Percentiles rank a stretch among this genome's conserved stretches.
Evolutionary conservation across 331 rosid genomes (phyloP).

Genomic region (Telfairia occidentalis): DNA sequence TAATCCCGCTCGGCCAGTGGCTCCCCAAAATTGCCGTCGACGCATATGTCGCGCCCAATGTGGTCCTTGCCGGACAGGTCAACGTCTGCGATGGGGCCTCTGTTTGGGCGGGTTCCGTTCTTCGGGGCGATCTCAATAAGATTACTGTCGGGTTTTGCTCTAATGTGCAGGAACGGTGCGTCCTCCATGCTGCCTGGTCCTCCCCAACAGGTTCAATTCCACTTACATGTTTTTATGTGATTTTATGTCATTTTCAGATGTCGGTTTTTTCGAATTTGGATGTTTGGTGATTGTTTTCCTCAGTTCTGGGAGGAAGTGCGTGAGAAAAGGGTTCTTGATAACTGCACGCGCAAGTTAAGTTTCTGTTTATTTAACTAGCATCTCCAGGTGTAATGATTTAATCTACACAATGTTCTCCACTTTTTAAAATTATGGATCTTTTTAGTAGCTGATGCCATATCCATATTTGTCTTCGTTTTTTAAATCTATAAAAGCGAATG

Average conservation of each 20-base stretch:
- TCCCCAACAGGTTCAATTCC: conserved; percentile 70
- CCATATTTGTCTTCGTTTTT: neutral
- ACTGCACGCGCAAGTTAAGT: neutral
- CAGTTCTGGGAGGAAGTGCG: neutral
- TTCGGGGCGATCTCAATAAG: conserved; percentile 96
- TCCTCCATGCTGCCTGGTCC: conserved; percentile 92
- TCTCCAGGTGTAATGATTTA: neutral
- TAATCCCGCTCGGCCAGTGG: conserved; percentile 94
- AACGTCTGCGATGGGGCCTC: conserved; percentile 83
- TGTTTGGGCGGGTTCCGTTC: conserved; percentile 87
- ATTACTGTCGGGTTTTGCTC: conserved; percentile 82
- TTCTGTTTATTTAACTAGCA: neutral
- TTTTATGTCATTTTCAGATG: neutral
- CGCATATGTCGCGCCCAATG: conserved; percentile 97
- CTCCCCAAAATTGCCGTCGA: conserved; percentile 83
- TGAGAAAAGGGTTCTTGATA: neutral
- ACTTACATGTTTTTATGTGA: neutral
- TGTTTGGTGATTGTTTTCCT: conserved; percentile 13
- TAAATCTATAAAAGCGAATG: neutral
- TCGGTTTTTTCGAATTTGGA: neutral
- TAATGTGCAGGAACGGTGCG: conserved; percentile 87
- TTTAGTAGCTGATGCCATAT: neutral
- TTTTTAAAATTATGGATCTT: neutral
- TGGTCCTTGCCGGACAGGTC: conserved; percentile 94
- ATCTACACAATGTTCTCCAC: neutral